These are phyloP conservation scores for Piper longum DNA, from an alignment of 164 flowering plant species.

Conservation along the genomic window DNA sequence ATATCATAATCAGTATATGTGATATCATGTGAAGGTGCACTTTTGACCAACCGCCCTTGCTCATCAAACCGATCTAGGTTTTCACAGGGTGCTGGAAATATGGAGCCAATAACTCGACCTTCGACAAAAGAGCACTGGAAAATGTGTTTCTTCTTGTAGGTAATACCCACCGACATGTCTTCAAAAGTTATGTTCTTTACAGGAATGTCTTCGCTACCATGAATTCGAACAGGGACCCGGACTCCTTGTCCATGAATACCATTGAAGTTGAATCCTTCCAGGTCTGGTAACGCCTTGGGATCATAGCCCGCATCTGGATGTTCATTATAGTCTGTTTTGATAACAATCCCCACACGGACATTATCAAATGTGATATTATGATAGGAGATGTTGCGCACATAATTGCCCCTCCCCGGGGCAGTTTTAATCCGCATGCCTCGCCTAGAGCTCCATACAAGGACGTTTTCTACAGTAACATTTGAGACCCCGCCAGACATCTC, in stretches of 20 bases:
- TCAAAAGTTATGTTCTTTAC: slow-evolving; percentile 61
- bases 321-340: slow-evolving; percentile 89
- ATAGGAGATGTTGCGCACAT: slow-evolving; percentile 58
- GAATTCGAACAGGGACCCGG: slow-evolving; percentile 86
- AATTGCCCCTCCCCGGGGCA: slow-evolving; percentile 79
- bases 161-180: slow-evolving; percentile 77
- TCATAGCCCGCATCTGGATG: slow-evolving; percentile 76
- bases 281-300: slow-evolving; percentile 51
- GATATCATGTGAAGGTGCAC: slow-evolving; percentile 40
- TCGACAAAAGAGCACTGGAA: slow-evolving; percentile 86
- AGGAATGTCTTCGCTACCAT: slow-evolving; percentile 79
- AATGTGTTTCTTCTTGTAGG: slow-evolving; percentile 85
- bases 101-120: slow-evolving; percentile 73
- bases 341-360: slow-evolving; percentile 78
- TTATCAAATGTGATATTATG: slow-evolving; percentile 60
- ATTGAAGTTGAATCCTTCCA: slow-evolving; percentile 49
- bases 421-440: slow-evolving; percentile 91
- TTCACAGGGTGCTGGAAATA: slow-evolving; percentile 82
- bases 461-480: slow-evolving; percentile 68
- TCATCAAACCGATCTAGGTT: slow-evolving; percentile 80
- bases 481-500: slow-evolving; percentile 99
- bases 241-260: slow-evolving; percentile 82
- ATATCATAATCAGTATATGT: slow-evolving; percentile 66
- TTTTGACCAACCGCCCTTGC: slow-evolving; percentile 40
- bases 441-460: slow-evolving; percentile 66